These are phyloP conservation scores for Pseudonectria foliicola DNA, from an alignment of 2,329 filamentous ascomycete genomes.

Conservation along the genomic window DNA sequence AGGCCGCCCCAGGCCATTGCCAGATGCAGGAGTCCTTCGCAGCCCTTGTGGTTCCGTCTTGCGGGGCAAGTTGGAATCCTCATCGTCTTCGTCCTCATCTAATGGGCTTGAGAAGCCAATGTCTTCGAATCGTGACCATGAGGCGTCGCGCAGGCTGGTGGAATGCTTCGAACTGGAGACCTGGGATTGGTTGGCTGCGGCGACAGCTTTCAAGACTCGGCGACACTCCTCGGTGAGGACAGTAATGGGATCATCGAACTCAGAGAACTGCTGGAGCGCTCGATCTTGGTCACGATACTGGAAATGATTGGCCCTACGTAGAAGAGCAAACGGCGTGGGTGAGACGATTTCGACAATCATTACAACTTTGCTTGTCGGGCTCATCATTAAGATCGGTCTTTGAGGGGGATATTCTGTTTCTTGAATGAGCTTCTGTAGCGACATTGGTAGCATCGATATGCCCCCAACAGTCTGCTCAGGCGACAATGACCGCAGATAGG, in stretches of 20 bases:
- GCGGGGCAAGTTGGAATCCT: slow-evolving; percentile 39
- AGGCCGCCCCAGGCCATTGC: slow-evolving; percentile 66
- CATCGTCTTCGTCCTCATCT: slow-evolving; percentile 63
- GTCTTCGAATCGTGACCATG: slow-evolving; percentile 95
- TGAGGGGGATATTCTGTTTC: slow-evolving; percentile 93
- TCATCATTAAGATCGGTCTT: slow-evolving; percentile 66
- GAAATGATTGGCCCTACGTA: slow-evolving; percentile 89
- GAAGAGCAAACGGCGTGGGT: slow-evolving; percentile 82
- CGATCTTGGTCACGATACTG: slow-evolving; percentile 86
- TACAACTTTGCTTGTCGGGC: slow-evolving; percentile 77
- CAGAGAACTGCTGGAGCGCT: slow-evolving; percentile 77
- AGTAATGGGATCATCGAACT: slow-evolving; percentile 80
- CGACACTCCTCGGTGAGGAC: slow-evolving; percentile 91
- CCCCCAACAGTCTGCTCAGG: slow-evolving; percentile 72
- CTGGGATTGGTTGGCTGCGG: slow-evolving; percentile 79
- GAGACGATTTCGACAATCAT: slow-evolving; percentile 97
- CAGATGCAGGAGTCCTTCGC: slow-evolving; percentile 59
- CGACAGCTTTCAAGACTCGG: slow-evolving; percentile 82
- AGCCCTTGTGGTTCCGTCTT: slow-evolving; percentile 42
- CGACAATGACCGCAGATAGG: slow-evolving; percentile 82
- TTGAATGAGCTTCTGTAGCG: slow-evolving; percentile 80
- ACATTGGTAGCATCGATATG: slow-evolving; percentile 81
- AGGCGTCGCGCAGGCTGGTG: slow-evolving; percentile 71
- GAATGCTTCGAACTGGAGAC: slow-evolving; percentile 64
- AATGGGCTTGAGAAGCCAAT: slow-evolving; percentile 77